These are phyloP conservation scores for Babesia bovis DNA, from an alignment of 169 alveolate species.

Conservation along the genomic window DNA sequence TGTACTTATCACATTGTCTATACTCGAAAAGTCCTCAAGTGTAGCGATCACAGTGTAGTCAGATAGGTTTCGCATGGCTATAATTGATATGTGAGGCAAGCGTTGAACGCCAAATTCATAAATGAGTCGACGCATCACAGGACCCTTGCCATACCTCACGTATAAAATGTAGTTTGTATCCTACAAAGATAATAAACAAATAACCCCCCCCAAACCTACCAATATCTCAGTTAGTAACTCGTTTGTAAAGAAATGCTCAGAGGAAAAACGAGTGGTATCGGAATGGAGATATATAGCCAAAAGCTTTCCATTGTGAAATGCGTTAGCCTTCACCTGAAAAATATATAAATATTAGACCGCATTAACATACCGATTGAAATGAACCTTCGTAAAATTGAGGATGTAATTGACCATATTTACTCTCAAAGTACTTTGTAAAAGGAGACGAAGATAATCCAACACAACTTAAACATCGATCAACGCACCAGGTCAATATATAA, in stretches of 20 bases:
- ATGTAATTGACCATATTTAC: conserved; percentile 38
- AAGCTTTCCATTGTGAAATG: conserved; percentile 44
- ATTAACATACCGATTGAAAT: conserved; percentile 34
- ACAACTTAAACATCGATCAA: too few species aligned
- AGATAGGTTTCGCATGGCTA: not conserved
- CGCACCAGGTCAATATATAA: too few species aligned
- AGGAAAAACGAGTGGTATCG: not conserved
- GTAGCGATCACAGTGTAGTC: conserved; percentile 26
- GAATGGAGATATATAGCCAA: conserved; percentile 48
- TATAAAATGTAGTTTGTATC: conserved; percentile 49
- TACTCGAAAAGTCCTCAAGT: conserved; percentile 7
- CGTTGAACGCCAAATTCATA: not conserved
- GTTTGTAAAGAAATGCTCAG: conserved; percentile 29
- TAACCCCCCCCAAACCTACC: conserved; percentile 6
- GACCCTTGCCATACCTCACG: conserved; percentile 42
- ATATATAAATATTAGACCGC: not conserved
- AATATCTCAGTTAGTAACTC: conserved; percentile 34
- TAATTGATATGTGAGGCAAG: conserved; percentile 45
- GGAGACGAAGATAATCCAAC: conserved; percentile 6
- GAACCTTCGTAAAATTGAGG: conserved; percentile 57
- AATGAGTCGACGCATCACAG: conserved; percentile 44
- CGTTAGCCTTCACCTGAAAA: conserved; percentile 19
- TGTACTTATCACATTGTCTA: conserved; percentile 10
- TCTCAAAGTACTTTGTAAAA: conserved; percentile 22
- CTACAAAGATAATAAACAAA: not conserved